Evolutionary conservation across 2,329 filamentous ascomycete genomes (phyloP), one percentile per base, ranked within the genome.

Genomic region (Alternaria ethzedia): DNA sequence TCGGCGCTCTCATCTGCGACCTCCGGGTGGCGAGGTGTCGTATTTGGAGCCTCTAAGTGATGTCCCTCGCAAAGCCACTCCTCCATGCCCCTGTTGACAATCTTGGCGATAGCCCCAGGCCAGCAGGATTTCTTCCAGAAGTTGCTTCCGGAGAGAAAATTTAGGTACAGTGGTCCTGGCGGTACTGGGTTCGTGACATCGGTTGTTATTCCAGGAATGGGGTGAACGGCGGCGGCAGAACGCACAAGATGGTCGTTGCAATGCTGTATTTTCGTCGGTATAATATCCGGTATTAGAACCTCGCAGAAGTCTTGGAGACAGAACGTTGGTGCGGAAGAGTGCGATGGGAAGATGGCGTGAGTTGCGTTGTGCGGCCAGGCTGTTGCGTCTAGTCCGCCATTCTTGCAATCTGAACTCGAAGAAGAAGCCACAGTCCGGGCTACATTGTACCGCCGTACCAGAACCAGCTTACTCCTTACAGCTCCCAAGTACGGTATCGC

Each of bases 281-380:
- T 95, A 71, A 90, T 91, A 63, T 88, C 83, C 21, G 87, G 89
- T 79, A 93, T 88, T 49, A 90, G 82, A 32, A 99, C 89, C 75
- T 96, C 93, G 84, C 96, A 98, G 80, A 95, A 97, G 82, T 98
- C 96, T 82, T 98, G 96, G 45, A 98, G 90, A 68, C 92, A 90
- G 63, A 97, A 88, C 3, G 51, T 54, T 3, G 63, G 30, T 9
- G 41, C 43, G 20, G 59, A 20, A 4, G 54, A 10, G 3, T n/a
- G 9, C 67, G 89, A 84, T 4, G 92, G 93, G 72, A 89, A 89
- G 32, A 84, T 84, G 59, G 91, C 90, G 75, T 96, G 89, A 30
- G 91, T 89, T 66, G 92, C 93, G 81, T 98, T 98, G 81, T 97
- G 91, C 0, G 92, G 93, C 95, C 95, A 98, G 17, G 81, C 81